Conservation (phyloP, 2,329 filamentous ascomycete species). For the Botrytis paeoniae region DNA sequence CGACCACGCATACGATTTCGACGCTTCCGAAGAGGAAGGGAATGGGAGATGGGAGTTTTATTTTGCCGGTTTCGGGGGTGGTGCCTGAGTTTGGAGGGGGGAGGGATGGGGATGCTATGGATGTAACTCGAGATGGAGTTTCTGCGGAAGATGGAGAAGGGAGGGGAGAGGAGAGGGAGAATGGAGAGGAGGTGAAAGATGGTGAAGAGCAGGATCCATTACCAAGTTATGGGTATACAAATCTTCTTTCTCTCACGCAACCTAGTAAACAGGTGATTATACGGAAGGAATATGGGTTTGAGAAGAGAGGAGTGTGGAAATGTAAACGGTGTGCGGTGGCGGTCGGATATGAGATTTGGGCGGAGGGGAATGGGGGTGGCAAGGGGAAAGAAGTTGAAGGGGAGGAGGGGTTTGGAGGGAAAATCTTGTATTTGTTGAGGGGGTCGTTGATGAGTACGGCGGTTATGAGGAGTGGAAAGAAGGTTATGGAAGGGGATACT, state of each 20-base stretch:
- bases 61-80: not conserved
- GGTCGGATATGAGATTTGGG: constrained; percentile 6
- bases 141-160: not conserved
- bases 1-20: not conserved
- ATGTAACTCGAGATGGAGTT: not conserved
- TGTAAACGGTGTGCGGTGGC: not conserved
- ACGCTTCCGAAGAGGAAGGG: not conserved
- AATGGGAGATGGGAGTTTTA: not conserved
- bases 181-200: not conserved
- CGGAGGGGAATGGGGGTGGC: not conserved
- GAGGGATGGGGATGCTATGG: not conserved
- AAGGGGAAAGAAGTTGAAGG: not conserved
- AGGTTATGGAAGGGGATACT: constrained; percentile 58
- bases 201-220: not conserved
- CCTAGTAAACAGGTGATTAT: not conserved
- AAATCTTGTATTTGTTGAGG: not conserved
- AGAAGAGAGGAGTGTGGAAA: not conserved
- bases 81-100: not conserved
- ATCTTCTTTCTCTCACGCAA: not conserved
- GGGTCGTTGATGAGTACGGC: constrained; percentile 14
- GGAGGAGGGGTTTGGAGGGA: not conserved
- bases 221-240: not conserved
- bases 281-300: constrained; percentile 2
- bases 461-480: constrained; percentile 57
- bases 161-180: not conserved